Base-by-base conservation (phyloP, 768 basidiomycete species). In the Antrodiella citrinella region DNA sequence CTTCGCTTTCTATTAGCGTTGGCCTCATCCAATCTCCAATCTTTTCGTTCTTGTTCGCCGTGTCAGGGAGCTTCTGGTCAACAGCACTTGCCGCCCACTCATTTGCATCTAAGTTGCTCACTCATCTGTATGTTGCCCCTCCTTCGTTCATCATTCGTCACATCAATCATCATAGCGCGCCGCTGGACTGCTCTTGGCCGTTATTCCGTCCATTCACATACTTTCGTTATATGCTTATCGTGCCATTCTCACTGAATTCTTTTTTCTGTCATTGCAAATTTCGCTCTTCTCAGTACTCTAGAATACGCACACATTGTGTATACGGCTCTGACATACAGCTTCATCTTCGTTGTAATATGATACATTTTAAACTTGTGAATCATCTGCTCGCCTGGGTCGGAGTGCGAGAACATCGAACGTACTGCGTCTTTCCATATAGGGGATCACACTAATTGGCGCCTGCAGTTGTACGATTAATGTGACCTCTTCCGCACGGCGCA, bases 111-210 rank as follows among this genome's bases (percentile, higher is more conserved):
- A 51, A 19, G 50, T 26, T 25, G 21, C 42, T 42, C 13, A 9
- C 38, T 46, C 30, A 51, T 39, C 45, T 51, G 50, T 51, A 51
- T 47, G 45, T 39, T 35, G 30, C 15, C 7, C 30, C 30, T 35
- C 30, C 30, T 35, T 7, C 30, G n/a, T n/a, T n/a, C n/a, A n/a
- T n/a, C n/a, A n/a, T n/a, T n/a, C n/a, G 49, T 44, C 25, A 12
- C 24, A 12, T 47, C 20, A 23, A 26, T 26, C 19, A 18, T 26
- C 10, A 46, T 22, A 12, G 4, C 45, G 15, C n/a, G 26, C 22
- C 26, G 26, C 38, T 22, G 21, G 21, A 11, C 26, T 48, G 35
- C 4, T 26, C 9, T 21, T 26, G 45, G n/a, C 30, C 35, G 47
- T 48, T 20, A 47, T 47, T 26, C 22, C 26, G 20, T 47, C 22